Percentiles rank a stretch among this genome's conserved stretches.
Conservation (phyloP, 1,139 yeast species). For the Yamadazyma diddensiae region DNA sequence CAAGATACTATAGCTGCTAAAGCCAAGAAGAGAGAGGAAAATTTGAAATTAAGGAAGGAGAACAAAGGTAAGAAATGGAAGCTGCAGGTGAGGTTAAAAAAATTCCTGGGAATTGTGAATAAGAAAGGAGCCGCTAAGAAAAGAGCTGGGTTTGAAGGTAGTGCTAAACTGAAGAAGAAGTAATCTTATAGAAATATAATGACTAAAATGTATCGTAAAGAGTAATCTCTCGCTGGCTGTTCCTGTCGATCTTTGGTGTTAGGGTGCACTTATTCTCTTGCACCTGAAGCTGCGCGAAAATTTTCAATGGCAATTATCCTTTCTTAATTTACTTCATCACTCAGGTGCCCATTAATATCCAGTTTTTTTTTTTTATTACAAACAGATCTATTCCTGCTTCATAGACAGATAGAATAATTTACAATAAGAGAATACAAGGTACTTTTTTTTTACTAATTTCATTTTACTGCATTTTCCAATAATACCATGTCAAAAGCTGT, state of each 20-base stretch:
- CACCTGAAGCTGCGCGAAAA: background rate
- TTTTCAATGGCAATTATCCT: background rate
- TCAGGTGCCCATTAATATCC: no score
- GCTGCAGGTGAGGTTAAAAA: constrained; percentile 65
- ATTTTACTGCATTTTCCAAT: no score
- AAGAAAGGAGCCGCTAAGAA: constrained; percentile 45
- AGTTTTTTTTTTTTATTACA: no score
- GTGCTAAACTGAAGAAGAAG: constrained; percentile 38
- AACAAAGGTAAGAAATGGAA: constrained; percentile 73
- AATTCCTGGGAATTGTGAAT: constrained; percentile 57
- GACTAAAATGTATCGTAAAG: no score
- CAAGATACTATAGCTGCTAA: constrained; percentile 71
- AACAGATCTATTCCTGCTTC: no score
- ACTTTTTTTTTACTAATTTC: no score
- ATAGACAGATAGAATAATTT: no score
- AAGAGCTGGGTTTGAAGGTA: constrained; percentile 60
- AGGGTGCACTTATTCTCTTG: background rate
- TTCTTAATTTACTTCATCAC: background rate
- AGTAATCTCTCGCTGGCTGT: background rate
- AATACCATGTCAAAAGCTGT: no score
- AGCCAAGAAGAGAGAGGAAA: constrained; percentile 85
- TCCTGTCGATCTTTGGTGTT: background rate
- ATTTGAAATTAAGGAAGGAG: constrained; percentile 75
- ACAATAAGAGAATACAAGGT: no score
- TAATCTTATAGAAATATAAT: no score